A percentile compares a stretch with the other conserved stretches of the same genome.
Conservation (phyloP, 305 asterid species). For the Fraxinus velutina region DNA sequence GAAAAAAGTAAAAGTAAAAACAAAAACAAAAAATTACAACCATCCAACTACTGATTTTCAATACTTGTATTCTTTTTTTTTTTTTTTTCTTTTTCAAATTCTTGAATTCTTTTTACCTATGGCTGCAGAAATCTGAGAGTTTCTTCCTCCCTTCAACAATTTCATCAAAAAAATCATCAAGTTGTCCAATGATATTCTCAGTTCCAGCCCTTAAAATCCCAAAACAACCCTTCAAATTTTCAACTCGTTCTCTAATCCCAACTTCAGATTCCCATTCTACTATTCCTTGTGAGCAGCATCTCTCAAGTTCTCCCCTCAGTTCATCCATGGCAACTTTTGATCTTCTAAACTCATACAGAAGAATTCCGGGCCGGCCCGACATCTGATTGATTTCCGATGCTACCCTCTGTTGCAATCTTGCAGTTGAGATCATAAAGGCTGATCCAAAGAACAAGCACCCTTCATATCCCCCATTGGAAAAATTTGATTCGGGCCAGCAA, state of each 20-base stretch:
- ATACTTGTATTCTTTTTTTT: not conserved
- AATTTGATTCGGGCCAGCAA: slow-evolving; percentile 33
- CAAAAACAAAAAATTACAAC: slow-evolving; percentile 18
- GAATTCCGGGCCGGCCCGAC: slow-evolving; percentile 47
- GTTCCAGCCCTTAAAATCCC: slow-evolving; percentile 63
- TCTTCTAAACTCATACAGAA: slow-evolving; percentile 58
- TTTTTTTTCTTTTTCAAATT: not conserved
- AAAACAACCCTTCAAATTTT: slow-evolving; percentile 50
- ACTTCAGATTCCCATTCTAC: slow-evolving; percentile 55
- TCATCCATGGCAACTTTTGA: slow-evolving; percentile 67
- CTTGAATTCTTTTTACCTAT: slow-evolving; percentile 43
- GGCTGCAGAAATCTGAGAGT: slow-evolving; percentile 80
- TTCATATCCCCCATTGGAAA: slow-evolving; percentile 18
- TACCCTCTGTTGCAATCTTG: slow-evolving; percentile 64
- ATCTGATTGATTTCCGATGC: slow-evolving; percentile 43
- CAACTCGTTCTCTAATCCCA: slow-evolving; percentile 60
- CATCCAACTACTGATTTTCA: slow-evolving; percentile 28
- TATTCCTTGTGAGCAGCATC: slow-evolving; percentile 42
- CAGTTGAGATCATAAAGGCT: slow-evolving; percentile 59
- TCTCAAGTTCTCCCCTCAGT: slow-evolving; percentile 67
- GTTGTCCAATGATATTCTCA: slow-evolving; percentile 65
- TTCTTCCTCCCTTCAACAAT: slow-evolving; percentile 86
- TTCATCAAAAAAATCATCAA: slow-evolving; percentile 87
- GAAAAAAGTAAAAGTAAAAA: not conserved
- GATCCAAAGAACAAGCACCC: slow-evolving; percentile 46